These are phyloP conservation scores for Colletotrichum truncatum DNA, from an alignment of 2,329 filamentous ascomycete species.

Conservation along the genomic window DNA sequence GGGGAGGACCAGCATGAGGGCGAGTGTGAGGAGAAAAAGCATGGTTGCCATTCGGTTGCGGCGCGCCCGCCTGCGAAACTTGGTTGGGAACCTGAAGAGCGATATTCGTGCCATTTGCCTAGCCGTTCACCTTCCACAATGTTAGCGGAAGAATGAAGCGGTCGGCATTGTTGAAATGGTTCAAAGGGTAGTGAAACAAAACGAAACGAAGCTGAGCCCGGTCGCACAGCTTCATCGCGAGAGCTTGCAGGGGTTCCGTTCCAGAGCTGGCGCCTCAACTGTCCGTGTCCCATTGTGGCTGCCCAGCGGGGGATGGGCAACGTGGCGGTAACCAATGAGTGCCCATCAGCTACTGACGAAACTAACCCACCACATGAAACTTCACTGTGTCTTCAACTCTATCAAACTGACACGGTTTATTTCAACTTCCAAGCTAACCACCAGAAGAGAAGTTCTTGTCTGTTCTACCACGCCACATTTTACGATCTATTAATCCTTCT, in stretches of 20 bases:
- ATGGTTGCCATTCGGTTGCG: constrained; percentile 68
- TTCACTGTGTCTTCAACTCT: not conserved
- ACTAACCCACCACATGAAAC: not conserved
- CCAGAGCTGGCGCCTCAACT: not conserved
- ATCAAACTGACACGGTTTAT: not conserved
- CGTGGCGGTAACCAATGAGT: constrained; percentile 10
- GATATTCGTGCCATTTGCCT: constrained; percentile 43
- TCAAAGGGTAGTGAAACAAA: constrained; percentile 6
- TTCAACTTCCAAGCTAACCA: not conserved
- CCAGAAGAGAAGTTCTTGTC: constrained; percentile 4
- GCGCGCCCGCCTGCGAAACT: constrained; percentile 65
- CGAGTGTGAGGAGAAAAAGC: constrained; percentile 48
- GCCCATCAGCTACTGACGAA: too few species aligned
- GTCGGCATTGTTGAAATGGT: not conserved
- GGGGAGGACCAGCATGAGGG: constrained; percentile 46
- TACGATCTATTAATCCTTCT: not conserved
- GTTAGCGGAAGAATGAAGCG: not conserved
- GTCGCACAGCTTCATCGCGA: constrained; percentile 11
- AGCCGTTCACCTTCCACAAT: constrained; percentile 11
- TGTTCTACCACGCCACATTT: not conserved
- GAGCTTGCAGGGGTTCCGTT: constrained; percentile 18
- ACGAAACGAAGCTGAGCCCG: constrained; percentile 8
- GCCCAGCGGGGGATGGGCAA: not conserved
- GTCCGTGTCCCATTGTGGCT: not conserved
- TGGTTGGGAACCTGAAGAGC: constrained; percentile 64